Conservation (phyloP, 495 filamentous ascomycete species). For the Lasiosphaeria miniovina region DNA sequence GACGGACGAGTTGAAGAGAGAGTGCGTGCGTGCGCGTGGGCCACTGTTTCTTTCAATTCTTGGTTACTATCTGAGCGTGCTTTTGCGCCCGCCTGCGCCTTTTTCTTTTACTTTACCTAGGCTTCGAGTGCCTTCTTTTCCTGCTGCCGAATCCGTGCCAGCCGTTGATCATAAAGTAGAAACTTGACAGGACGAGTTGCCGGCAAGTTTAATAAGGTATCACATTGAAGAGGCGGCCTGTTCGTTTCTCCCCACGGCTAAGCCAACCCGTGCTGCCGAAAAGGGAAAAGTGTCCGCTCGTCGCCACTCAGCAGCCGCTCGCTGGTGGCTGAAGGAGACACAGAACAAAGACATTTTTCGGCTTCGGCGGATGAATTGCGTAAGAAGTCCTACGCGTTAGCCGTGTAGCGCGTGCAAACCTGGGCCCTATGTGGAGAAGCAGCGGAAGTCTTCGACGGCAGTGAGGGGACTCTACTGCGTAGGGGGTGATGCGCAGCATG, state of each 20-base stretch:
- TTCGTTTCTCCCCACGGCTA: conserved; percentile 4
- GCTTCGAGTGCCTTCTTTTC: background rate
- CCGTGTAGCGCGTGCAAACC: background rate
- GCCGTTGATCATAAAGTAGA: conserved; percentile 1
- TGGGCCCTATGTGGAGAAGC: too few relatives aligned
- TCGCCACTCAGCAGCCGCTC: background rate
- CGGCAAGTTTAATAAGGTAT: background rate
- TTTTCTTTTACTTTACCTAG: too few relatives aligned
- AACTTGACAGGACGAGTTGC: background rate
- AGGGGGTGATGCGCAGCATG: background rate
- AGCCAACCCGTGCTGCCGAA: conserved; percentile 6
- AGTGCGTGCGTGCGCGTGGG: conserved; percentile 1
- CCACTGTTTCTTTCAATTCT: background rate
- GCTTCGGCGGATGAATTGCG: background rate
- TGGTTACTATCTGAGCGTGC: conserved; percentile 9
- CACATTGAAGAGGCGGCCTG: background rate
- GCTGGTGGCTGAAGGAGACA: background rate
- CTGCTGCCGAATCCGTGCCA: background rate
- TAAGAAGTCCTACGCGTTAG: background rate
- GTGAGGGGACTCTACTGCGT: too few relatives aligned
- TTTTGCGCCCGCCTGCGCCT: background rate
- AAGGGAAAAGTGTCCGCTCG: background rate
- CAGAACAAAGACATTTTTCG: background rate
- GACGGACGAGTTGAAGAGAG: background rate
- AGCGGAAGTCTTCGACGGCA: too few relatives aligned